phyloP scores from a whole-genome alignment of 805 yeast genomes.

The Candida parachauliodes region DNA sequence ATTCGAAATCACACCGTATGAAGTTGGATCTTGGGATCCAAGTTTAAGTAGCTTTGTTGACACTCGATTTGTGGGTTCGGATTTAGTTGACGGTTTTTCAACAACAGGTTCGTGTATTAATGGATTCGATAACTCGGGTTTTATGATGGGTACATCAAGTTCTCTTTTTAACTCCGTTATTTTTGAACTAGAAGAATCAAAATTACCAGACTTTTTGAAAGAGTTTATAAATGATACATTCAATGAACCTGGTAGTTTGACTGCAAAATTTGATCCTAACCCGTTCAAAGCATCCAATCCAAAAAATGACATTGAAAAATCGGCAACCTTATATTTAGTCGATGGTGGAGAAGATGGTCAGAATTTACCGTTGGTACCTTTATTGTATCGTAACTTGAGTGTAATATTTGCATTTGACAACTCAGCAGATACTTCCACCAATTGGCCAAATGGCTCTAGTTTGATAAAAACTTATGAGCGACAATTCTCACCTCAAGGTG shows the following conservation, averaged over 20 bases:
- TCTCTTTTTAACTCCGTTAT: conserved; percentile 70
- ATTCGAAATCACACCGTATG: conserved; percentile 35
- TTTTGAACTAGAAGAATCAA: conserved; percentile 43
- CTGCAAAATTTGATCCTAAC: conserved; percentile 66
- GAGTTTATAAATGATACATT: conserved; percentile 1
- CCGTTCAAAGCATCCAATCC: conserved; percentile 37
- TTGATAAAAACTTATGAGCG: conserved; percentile 30
- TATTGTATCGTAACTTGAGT: conserved; percentile 26
- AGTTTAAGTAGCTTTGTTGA: conserved; percentile 41
- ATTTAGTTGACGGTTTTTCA: conserved; percentile 58
- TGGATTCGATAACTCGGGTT: conserved; percentile 82
- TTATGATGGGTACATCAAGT: conserved; percentile 78
- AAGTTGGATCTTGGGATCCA: conserved; percentile 42
- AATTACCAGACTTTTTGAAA: conserved; percentile 1
- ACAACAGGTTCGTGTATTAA: conserved; percentile 44
- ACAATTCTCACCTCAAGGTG: conserved; percentile 42
- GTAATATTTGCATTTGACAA: conserved; percentile 37
- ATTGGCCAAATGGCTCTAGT: conserved; percentile 40
- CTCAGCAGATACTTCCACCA: conserved; percentile 19
- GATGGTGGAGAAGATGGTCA: conserved; percentile 43
- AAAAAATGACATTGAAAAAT: conserved; percentile 1
- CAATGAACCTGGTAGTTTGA: conserved; percentile 3
- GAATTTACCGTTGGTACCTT: conserved; percentile 36
- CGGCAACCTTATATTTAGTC: conserved; percentile 25
- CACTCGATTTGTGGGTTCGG: conserved; percentile 66